A percentile compares a stretch with the other conserved stretches of the same genome.
These are phyloP conservation scores for Glaciozyma antarctica DNA, from an alignment of 768 basidiomycete genomes.

Conservation along the genomic window DNA sequence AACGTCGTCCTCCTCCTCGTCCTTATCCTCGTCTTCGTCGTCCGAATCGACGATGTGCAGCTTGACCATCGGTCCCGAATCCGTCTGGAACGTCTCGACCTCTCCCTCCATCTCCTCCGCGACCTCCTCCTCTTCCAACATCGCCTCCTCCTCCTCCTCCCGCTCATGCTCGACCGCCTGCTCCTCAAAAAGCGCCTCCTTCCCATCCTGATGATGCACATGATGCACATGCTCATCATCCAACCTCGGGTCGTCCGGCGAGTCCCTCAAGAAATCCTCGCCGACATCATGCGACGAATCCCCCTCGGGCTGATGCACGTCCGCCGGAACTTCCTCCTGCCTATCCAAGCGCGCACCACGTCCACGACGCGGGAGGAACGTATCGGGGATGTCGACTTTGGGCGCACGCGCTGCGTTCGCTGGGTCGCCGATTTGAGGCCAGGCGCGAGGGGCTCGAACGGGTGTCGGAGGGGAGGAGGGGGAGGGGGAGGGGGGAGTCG, in stretches of 20 bases:
- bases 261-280: background rate
- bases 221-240: background rate
- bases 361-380: background rate
- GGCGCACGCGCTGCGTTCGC: background rate
- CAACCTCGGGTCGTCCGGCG: background rate
- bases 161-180: background rate
- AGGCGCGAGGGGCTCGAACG: background rate
- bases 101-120: background rate
- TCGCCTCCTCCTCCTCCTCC: background rate
- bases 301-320: background rate
- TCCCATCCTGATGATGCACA: background rate
- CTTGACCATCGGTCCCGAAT: too few relatives aligned
- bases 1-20: background rate
- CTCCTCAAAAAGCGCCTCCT: background rate
- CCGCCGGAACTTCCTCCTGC: background rate
- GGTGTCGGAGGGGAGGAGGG: background rate
- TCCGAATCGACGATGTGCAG: background rate
- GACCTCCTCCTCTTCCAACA: background rate
- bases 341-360: background rate
- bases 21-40: background rate
- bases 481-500: background rate
- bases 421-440: background rate
- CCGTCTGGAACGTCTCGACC: background rate
- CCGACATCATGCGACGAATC: background rate
- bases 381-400: background rate